A percentile compares a stretch with the other conserved stretches of the same genome.
These are phyloP conservation scores for Gigaspora rosea DNA, from an alignment of 192 early-diverging fungal species.

Conservation along the genomic window DNA sequence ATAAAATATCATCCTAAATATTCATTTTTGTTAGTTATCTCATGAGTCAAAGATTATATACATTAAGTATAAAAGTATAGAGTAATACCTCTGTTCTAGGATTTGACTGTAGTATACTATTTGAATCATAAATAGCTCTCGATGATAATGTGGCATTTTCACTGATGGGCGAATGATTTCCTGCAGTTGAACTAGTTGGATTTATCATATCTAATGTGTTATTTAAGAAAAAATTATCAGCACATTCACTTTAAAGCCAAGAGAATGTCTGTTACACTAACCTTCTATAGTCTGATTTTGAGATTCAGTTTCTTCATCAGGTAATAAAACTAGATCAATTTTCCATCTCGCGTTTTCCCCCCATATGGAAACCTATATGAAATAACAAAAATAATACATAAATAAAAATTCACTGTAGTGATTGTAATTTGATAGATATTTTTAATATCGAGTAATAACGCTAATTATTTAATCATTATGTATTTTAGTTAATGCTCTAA, in stretches of 20 bases:
- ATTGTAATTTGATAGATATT: no score
- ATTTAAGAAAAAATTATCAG: no score
- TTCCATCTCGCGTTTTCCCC: conserved; percentile 9
- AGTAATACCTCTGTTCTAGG: no score
- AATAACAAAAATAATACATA: not conserved
- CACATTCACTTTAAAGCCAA: no score
- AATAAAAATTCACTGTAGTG: no score
- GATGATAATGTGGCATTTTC: not conserved
- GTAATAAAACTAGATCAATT: conserved; percentile 11
- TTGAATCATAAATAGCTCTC: not conserved
- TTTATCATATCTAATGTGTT: not conserved
- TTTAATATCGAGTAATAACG: no score
- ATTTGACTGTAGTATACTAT: not conserved
- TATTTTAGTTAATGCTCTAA: no score
- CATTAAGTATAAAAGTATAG: no score
- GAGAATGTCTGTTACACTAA: not conserved
- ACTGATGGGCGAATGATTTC: not conserved
- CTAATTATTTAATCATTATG: no score
- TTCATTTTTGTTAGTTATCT: no score
- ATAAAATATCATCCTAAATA: no score
- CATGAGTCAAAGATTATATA: no score
- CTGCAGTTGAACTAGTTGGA: not conserved
- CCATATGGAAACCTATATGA: not conserved
- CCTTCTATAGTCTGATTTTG: not conserved
- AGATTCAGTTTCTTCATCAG: not conserved